These are phyloP conservation scores for Draba incana DNA, from an alignment of 345 rosid species.

Conservation along the genomic window DNA sequence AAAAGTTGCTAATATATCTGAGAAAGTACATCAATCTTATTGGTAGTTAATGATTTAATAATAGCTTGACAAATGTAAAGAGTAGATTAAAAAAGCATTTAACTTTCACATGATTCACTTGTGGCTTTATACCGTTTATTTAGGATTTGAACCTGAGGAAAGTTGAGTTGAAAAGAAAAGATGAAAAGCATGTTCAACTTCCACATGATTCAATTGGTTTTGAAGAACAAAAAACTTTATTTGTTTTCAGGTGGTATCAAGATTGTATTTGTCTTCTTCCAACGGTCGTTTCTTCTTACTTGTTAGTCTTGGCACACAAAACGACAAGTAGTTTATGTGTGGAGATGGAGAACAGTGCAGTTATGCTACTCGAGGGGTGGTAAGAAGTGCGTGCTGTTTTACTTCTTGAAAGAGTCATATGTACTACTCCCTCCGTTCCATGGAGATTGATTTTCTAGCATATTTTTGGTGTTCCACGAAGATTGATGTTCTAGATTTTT, in stretches of 20 bases:
- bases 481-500: too few relatives aligned
- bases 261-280: neutral
- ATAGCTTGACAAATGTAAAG: neutral
- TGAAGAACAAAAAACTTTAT: neutral
- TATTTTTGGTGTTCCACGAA: too few relatives aligned
- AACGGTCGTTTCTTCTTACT: neutral
- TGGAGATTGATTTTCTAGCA: too few relatives aligned
- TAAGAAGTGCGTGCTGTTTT: conserved; percentile 20
- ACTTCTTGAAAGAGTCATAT: neutral
- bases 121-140: neutral
- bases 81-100: conserved; percentile 8
- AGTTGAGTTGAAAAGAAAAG: neutral
- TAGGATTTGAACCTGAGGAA: conserved; percentile 16
- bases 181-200: neutral
- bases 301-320: neutral
- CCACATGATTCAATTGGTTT: conserved; percentile 25
- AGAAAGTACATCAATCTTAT: neutral
- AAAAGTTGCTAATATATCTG: neutral
- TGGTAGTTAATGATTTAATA: neutral
- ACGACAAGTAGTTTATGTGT: conserved; percentile 11
- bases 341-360: conserved; percentile 9
- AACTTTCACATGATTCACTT: conserved; percentile 17
- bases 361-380: neutral
- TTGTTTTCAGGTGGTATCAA: conserved; percentile 13
- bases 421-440: too few relatives aligned